Conservation (phyloP, 108 stramenopile genomes). For the Seminavis robusta region DNA sequence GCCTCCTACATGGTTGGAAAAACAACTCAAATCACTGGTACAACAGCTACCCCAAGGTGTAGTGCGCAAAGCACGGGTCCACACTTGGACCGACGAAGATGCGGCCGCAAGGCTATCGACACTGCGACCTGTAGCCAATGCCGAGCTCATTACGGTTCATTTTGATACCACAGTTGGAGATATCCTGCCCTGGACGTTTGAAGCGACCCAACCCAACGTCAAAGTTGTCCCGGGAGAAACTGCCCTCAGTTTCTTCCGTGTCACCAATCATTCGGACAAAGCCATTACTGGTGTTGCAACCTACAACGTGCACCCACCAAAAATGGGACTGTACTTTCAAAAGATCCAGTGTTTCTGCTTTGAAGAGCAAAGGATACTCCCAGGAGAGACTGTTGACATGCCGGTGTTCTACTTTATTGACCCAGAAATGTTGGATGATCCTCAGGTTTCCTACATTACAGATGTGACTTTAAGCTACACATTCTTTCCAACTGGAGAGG, state of each 20-base stretch:
- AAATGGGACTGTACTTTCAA: constrained; percentile 97
- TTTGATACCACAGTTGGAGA: constrained; percentile 94
- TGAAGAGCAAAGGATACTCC: constrained; percentile 96
- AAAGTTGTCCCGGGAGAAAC: constrained; percentile 98
- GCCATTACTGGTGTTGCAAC: constrained; percentile 99
- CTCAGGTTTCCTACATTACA: constrained; percentile 84
- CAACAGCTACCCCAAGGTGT: background rate
- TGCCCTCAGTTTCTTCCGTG: constrained; percentile 95
- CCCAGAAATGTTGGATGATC: constrained; percentile 95
- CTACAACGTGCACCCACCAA: constrained; percentile 98
- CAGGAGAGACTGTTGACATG: constrained; percentile 98
- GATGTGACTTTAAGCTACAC: constrained; percentile 96
- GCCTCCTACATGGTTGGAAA: constrained; percentile 10
- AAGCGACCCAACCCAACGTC: constrained; percentile 88
- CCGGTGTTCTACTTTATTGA: constrained; percentile 99
- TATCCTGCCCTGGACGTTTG: constrained; percentile 94
- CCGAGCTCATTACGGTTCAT: constrained; percentile 86
- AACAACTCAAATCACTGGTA: background rate
- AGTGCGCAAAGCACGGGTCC: constrained; percentile 33
- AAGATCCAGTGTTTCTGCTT: constrained; percentile 99
- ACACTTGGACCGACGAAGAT: constrained; percentile 88
- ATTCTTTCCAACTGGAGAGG: constrained; percentile 96
- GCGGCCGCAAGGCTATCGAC: constrained; percentile 76
- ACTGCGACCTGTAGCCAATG: constrained; percentile 83
- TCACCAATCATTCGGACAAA: constrained; percentile 89